phyloP scores from a whole-genome alignment of 495 filamentous ascomycete species.

The Penicillium flavigenum region DNA sequence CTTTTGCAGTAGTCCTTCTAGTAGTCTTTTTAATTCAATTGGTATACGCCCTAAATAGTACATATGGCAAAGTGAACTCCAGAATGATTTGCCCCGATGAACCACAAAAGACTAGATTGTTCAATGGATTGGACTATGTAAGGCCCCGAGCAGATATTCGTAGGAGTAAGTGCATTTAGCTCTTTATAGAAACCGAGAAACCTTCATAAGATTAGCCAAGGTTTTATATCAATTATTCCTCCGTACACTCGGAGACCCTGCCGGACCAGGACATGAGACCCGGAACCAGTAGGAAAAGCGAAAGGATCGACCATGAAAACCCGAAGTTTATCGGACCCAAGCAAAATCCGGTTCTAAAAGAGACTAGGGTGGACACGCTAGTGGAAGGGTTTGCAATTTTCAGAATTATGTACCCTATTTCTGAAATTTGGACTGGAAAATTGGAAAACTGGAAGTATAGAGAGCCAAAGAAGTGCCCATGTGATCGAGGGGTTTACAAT shows the following conservation, averaged over 20 bases:
- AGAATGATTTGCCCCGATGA: too few species aligned
- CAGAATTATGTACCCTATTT: not conserved
- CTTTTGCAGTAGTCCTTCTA: too few species aligned
- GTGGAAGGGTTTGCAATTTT: not conserved
- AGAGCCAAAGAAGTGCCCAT: not conserved
- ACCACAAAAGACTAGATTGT: too few species aligned
- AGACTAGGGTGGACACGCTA: not conserved
- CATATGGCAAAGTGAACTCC: too few species aligned
- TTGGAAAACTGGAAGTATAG: not conserved
- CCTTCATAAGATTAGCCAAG: too few species aligned
- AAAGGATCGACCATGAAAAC: slow-evolving; percentile 9
- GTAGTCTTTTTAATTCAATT: too few species aligned
- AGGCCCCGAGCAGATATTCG: too few species aligned
- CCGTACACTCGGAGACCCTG: not conserved
- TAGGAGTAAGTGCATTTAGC: too few species aligned
- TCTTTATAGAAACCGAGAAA: too few species aligned
- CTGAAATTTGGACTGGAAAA: not conserved
- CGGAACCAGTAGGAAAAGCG: slow-evolving; percentile 10
- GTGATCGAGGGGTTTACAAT: not conserved
- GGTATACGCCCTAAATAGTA: too few species aligned
- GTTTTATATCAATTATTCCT: too few species aligned
- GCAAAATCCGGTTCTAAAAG: slow-evolving; percentile 3
- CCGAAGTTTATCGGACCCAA: slow-evolving; percentile 7
- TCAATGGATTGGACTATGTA: too few species aligned
- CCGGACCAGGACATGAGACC: not conserved